phyloP scores from a whole-genome alignment of 345 rosid species.

The Aurinia saxatilis region DNA sequence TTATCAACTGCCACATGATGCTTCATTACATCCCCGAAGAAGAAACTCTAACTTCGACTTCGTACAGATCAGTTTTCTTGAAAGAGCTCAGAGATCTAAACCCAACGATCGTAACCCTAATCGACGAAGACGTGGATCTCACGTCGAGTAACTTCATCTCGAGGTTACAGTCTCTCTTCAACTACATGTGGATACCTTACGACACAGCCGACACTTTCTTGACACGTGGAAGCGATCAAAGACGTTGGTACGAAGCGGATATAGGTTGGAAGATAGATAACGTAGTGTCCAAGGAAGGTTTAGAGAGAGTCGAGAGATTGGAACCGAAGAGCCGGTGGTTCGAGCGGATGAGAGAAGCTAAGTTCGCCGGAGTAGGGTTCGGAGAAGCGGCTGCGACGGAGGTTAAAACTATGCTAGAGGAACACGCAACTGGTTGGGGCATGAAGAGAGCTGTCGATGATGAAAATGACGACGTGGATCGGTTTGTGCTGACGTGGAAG shows the following conservation, averaged over 20 bases:
- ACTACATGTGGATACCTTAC: constrained; percentile 87
- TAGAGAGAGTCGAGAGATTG: constrained; percentile 64
- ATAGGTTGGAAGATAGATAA: constrained; percentile 82
- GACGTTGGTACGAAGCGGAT: constrained; percentile 77
- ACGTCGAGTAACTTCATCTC: constrained; percentile 51
- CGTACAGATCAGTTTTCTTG: constrained; percentile 41
- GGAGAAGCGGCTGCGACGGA: constrained; percentile 53
- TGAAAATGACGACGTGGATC: constrained; percentile 21
- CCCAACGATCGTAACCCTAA: constrained; percentile 58
- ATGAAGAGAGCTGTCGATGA: constrained; percentile 77
- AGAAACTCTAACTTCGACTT: constrained; percentile 35
- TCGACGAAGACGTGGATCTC: constrained; percentile 83
- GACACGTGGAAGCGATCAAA: constrained; percentile 61
- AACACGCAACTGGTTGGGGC: constrained; percentile 95
- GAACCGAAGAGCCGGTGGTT: constrained; percentile 71
- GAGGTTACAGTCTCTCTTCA: constrained; percentile 62
- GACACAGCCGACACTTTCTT: constrained; percentile 73
- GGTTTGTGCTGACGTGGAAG: constrained; percentile 85
- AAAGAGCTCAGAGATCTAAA: constrained; percentile 54
- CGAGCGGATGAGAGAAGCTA: constrained; percentile 59
- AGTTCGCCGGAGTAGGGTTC: constrained; percentile 42
- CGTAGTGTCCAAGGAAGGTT: constrained; percentile 70
- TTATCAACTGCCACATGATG: constrained; percentile 84
- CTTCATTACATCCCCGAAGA: constrained; percentile 75
- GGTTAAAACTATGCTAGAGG: constrained; percentile 72